Evolutionary conservation across 179 eudicot genomes (phyloP).

Genomic region (Carnegiea gigantea): DNA sequence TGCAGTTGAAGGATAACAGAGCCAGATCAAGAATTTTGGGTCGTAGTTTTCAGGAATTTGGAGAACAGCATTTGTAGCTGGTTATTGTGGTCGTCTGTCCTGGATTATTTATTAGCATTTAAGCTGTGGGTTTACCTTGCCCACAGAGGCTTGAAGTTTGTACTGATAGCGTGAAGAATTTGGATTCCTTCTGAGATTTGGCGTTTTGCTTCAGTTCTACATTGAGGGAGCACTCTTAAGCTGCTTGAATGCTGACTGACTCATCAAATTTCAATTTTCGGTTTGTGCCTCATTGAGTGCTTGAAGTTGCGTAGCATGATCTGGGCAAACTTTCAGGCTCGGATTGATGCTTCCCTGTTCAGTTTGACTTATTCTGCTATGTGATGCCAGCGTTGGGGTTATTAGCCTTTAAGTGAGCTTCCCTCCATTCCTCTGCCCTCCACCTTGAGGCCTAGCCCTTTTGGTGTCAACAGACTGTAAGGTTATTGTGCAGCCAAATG

Average conservation of each 20-base stretch:
- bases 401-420: slow-evolving; percentile 18
- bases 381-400: slow-evolving; percentile 2
- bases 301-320: slow-evolving; percentile 28
- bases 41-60: slow-evolving; percentile 1
- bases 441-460: slow-evolving; percentile 25
- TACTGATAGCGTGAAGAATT: slow-evolving; percentile 9
- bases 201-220: slow-evolving; percentile 11
- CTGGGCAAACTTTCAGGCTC: slow-evolving; percentile 10
- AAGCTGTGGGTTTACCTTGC: slow-evolving; percentile 14
- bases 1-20: slow-evolving; percentile 1
- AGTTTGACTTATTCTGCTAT: slow-evolving; percentile 18
- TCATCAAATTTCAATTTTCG: neutral
- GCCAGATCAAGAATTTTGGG: neutral
- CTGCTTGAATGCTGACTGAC: neutral
- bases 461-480: slow-evolving; percentile 28
- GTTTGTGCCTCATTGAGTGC: neutral
- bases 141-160: slow-evolving; percentile 16
- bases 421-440: slow-evolving; percentile 34
- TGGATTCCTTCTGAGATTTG: slow-evolving; percentile 2
- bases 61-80: neutral
- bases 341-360: slow-evolving; percentile 18
- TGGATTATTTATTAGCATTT: neutral
- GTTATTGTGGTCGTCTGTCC: neutral
- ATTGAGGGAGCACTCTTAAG: slow-evolving; percentile 8
- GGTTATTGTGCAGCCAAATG: slow-evolving; percentile 54